Conservation (phyloP, 768 basidiomycete genomes). For the Daedaleopsis nitida region DNA sequence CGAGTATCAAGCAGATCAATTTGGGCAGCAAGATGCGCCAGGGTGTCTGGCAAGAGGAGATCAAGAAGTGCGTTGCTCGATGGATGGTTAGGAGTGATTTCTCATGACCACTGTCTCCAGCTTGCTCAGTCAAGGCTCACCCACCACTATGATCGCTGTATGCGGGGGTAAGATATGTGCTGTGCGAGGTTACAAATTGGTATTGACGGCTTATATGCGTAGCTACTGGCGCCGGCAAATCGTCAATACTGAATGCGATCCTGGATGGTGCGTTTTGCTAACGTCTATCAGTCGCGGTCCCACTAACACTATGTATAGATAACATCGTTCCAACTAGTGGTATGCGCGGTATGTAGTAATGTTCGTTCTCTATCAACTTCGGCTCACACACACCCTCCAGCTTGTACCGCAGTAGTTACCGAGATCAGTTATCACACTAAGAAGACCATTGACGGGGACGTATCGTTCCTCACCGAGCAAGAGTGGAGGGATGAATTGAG, state of each 20-base stretch:
- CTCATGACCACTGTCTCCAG: conserved; percentile 29
- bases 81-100: not conserved
- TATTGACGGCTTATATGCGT: not conserved
- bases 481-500: conserved; percentile 62
- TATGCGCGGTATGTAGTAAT: conserved; percentile 50
- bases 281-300: not conserved
- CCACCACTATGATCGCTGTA: conserved; percentile 63
- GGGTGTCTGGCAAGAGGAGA: conserved; percentile 60
- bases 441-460: conserved; percentile 57
- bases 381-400: conserved; percentile 30
- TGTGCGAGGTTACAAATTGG: not conserved
- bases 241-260: conserved; percentile 61
- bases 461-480: conserved; percentile 54
- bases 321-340: conserved; percentile 68
- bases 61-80: conserved; percentile 42
- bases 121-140: conserved; percentile 49
- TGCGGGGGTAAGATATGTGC: conserved; percentile 50
- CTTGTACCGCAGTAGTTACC: conserved; percentile 68
- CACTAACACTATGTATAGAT: conserved; percentile 35
- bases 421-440: conserved; percentile 60
- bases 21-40: conserved; percentile 57
- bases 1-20: conserved; percentile 43
- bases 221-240: conserved; percentile 67
- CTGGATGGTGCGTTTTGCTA: conserved; percentile 48
- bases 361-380: not conserved